phyloP scores from a whole-genome alignment of 352 stramenopile genomes.

The Pythium sukuiense region DNA sequence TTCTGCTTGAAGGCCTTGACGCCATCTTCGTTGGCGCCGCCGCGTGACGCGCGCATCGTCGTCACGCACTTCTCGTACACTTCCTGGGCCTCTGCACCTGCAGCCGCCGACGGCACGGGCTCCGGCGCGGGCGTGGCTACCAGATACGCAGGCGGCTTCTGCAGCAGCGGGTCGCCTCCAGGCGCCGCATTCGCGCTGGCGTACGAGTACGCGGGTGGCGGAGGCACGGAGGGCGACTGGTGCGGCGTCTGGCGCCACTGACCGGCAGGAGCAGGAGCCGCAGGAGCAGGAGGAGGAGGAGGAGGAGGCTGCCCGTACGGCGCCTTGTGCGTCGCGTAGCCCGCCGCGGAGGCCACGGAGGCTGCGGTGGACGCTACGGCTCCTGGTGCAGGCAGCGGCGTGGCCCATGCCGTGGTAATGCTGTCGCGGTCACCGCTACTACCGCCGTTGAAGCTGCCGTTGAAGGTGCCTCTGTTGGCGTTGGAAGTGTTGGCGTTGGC shows the following conservation, averaged over 20 bases:
- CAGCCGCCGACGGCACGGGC: constrained; percentile 47
- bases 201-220: background rate
- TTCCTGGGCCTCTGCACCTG: constrained; percentile 49
- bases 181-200: background rate
- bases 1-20: constrained; percentile 67
- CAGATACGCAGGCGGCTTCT: constrained; percentile 18
- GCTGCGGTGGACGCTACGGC: background rate
- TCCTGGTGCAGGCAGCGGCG: background rate
- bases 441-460: constrained; percentile 7
- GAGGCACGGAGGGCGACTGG: background rate
- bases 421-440: background rate
- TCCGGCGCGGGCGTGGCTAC: constrained; percentile 28
- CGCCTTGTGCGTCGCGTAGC: constrained; percentile 2
- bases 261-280: background rate
- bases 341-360: background rate
- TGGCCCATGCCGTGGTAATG: background rate
- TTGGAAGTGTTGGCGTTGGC: background rate
- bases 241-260: constrained; percentile 5
- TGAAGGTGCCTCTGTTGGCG: constrained; percentile 4
- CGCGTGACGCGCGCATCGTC: constrained; percentile 50
- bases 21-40: constrained; percentile 60
- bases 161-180: constrained; percentile 2
- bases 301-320: constrained; percentile 3
- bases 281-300: background rate
- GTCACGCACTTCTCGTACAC: constrained; percentile 57